These are phyloP conservation scores for Candida pini DNA, from an alignment of 805 yeast genomes.

Conservation along the genomic window DNA sequence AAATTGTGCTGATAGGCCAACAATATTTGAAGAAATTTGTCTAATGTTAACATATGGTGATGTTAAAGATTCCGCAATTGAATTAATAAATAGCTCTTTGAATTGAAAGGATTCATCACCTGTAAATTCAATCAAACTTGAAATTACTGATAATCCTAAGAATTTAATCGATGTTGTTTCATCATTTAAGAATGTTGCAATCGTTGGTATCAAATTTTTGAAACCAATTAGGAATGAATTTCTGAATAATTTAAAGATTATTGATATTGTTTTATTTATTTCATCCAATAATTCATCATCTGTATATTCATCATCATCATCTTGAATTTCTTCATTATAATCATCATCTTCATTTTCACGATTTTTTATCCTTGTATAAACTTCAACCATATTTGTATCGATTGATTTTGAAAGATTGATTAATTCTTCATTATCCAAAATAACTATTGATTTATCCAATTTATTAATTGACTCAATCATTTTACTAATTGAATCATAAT, in stretches of 20 bases:
- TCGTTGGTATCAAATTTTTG: slow-evolving; percentile 56
- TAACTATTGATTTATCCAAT: no score
- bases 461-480: slow-evolving; percentile 66
- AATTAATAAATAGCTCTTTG: slow-evolving; percentile 58
- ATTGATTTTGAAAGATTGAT: slow-evolving; percentile 53
- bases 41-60: slow-evolving; percentile 68
- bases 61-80: slow-evolving; percentile 60
- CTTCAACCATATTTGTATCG: slow-evolving; percentile 55
- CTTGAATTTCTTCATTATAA: slow-evolving; percentile 80
- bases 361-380: slow-evolving; percentile 61
- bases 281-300: slow-evolving; percentile 91
- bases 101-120: slow-evolving; percentile 64
- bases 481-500: slow-evolving; percentile 65
- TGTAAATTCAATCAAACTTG: slow-evolving; percentile 75
- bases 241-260: slow-evolving; percentile 61
- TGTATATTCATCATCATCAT: slow-evolving; percentile 76
- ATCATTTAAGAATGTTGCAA: slow-evolving; percentile 57
- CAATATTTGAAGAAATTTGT: slow-evolving; percentile 79
- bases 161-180: slow-evolving; percentile 62
- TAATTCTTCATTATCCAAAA: slow-evolving; percentile 52
- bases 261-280: slow-evolving; percentile 66
- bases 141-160: slow-evolving; percentile 74
- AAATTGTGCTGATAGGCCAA: slow-evolving; percentile 81
- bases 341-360: slow-evolving; percentile 79
- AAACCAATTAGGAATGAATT: slow-evolving; percentile 58